phyloP scores from a whole-genome alignment of 768 basidiomycete species.

The Rhizopogon vulgaris region DNA sequence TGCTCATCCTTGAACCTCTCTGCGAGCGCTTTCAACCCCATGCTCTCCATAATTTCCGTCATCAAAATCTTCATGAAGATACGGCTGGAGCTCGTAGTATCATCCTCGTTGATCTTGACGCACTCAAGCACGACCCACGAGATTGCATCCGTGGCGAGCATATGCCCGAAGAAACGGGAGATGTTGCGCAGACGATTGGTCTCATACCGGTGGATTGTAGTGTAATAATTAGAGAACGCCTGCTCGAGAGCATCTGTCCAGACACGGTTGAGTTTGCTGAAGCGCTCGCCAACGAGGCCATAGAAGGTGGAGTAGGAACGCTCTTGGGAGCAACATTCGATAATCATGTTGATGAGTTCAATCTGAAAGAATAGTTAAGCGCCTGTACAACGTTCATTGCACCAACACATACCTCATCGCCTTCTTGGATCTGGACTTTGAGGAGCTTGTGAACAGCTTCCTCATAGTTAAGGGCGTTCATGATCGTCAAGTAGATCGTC shows the following conservation, averaged over 20 bases:
- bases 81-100: constrained; percentile 91
- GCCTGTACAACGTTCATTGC: not conserved
- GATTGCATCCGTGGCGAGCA: constrained; percentile 79
- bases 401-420: constrained; percentile 71
- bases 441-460: constrained; percentile 98
- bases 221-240: constrained; percentile 87
- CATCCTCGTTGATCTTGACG: constrained; percentile 94
- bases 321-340: constrained; percentile 99
- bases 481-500: constrained; percentile 94
- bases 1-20: constrained; percentile 90
- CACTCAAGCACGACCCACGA: constrained; percentile 83
- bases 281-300: constrained; percentile 92
- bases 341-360: constrained; percentile 96
- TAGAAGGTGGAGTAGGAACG: constrained; percentile 98
- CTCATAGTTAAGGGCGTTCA: constrained; percentile 97
- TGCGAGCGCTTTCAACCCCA: constrained; percentile 83
- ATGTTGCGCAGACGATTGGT: constrained; percentile 98
- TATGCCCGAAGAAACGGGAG: constrained; percentile 92
- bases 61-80: constrained; percentile 98
- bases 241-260: constrained; percentile 90
- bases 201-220: constrained; percentile 97
- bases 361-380: constrained; percentile 44
- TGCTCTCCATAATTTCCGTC: constrained; percentile 89
- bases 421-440: constrained; percentile 86
- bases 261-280: constrained; percentile 91